A percentile compares a stretch with the other conserved stretches of the same genome.
These are phyloP conservation scores for Aspergillus sp. DNA, from an alignment of 2,329 filamentous ascomycete genomes.

Conservation along the genomic window DNA sequence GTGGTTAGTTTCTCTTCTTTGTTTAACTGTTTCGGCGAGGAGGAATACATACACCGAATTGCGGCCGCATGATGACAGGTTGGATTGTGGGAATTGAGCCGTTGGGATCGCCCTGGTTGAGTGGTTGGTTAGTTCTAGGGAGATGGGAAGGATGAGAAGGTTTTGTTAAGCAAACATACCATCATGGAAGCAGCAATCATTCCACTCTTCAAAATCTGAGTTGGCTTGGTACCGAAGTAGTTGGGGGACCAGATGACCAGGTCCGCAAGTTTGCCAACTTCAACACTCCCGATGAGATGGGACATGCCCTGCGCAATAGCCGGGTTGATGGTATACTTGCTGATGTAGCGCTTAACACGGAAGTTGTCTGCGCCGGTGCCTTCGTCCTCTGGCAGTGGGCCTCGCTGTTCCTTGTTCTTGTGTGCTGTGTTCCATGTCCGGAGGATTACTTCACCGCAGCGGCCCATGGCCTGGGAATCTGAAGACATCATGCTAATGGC, in stretches of 20 bases:
- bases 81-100: constrained; percentile 85
- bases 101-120: constrained; percentile 69
- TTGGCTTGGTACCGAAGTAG: constrained; percentile 85
- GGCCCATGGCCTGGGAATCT: constrained; percentile 95
- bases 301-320: constrained; percentile 87
- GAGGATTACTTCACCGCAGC: constrained; percentile 88
- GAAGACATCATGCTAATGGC: constrained; percentile 98
- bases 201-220: constrained; percentile 79
- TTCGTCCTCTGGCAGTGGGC: constrained; percentile 72
- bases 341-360: constrained; percentile 86
- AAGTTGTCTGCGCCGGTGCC: constrained; percentile 83
- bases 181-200: constrained; percentile 81
- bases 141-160: not conserved
- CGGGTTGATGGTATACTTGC: constrained; percentile 96
- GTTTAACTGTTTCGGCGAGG: not conserved
- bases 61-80: constrained; percentile 77
- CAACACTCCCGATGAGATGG: constrained; percentile 81
- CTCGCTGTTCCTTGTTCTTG: constrained; percentile 90
- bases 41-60: constrained; percentile 65
- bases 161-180: constrained; percentile 50
- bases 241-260: constrained; percentile 82
- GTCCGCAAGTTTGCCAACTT: constrained; percentile 87
- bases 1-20: not conserved
- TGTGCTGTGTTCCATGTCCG: constrained; percentile 97
- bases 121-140: not conserved